phyloP scores from a whole-genome alignment of 176 grass and related monocot species.

The Puya raimondii region DNA sequence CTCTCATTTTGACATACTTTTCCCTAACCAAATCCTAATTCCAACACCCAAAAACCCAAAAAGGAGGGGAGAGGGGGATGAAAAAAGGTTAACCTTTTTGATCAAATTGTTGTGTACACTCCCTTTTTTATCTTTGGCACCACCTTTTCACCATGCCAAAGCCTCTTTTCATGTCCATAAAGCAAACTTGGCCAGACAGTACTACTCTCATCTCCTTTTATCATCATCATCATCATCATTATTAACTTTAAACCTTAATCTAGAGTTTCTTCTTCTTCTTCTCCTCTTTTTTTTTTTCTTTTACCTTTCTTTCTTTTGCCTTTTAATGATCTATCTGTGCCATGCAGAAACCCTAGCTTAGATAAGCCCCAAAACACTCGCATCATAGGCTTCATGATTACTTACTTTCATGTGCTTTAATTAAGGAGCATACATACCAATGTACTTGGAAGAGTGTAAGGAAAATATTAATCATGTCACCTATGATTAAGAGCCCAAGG shows the following conservation, averaged over 20 bases:
- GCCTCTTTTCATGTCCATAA: conserved; percentile 44
- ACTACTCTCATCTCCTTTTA: conserved; percentile 22
- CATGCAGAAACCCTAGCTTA: conserved; percentile 25
- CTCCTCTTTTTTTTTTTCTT: neutral
- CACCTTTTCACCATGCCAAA: conserved; percentile 25
- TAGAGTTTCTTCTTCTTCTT: neutral
- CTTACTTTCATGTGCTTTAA: conserved; percentile 10
- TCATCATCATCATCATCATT: conserved; percentile 23
- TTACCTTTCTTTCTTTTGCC: conserved; percentile 21
- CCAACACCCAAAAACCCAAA: conserved; percentile 29
- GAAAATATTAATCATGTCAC: conserved; percentile 33
- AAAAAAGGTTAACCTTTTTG: conserved; percentile 30
- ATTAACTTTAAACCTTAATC: conserved; percentile 26
- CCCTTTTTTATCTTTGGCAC: conserved; percentile 10
- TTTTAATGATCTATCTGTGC: conserved; percentile 12
- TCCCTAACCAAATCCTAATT: conserved; percentile 43
- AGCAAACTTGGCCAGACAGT: conserved; percentile 30
- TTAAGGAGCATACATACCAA: conserved; percentile 16
- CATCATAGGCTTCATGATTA: conserved; percentile 32
- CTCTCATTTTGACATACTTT: conserved; percentile 27
- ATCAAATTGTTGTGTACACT: conserved; percentile 29
- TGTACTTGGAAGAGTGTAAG: conserved; percentile 12
- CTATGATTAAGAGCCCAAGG: conserved; percentile 45
- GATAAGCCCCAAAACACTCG: conserved; percentile 28
- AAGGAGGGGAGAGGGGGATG: conserved; percentile 11